Evolutionary conservation across 1,284 basidiomycete genomes (phyloP), one percentile per base, ranked within the genome.

Genomic region (Cutaneotrichosporon cavernicola): DNA sequence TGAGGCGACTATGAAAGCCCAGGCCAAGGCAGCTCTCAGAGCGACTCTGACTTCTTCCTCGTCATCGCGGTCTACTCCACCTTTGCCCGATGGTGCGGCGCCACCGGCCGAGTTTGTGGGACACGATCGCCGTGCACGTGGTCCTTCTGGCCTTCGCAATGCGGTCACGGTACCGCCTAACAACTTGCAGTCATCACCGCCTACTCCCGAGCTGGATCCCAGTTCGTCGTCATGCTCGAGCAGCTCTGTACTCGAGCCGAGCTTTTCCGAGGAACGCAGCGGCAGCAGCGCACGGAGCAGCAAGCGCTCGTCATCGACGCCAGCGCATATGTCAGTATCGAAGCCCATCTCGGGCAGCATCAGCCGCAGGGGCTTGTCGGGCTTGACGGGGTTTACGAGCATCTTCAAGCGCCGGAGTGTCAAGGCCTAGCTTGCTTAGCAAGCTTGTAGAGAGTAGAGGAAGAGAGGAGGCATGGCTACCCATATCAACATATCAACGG

Each of bases 191-290:
- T 46, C 46, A 6, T 69, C 70, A 11, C 73, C 73, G 2, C 67
- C 70, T 1, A 73, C 73, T 7, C 72, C 73, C 26, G 73, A 75
- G 56, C 67, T 75, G 3, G 73, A 75, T 56, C 66, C 72, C 1
- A 66, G 64, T 36, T 60, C 58, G 0, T 65, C 63, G 31, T 67
- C 65, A 55, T 71, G 66, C 63, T 71, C 68, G 47, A 68, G 66
- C 8, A 47, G 36, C 2, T 68, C 66, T 2, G 66, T 65, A 31
- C 36, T 64, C 34, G 66, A 68, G 52, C 59, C 62, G 11, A 55
- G 49, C 21, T 62, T 58, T 18, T 46, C 59, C 47, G 64, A 65
- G 18, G 63, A 62, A 47, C 61, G 61, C 58, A 58, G 43, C 26
- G 50, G 56, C 50, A 30, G 38, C 32, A 40, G 51, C 38, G 51